A percentile compares a stretch with the other conserved stretches of the same genome.
Evolutionary conservation across 345 rosid species (phyloP).

Genomic region (Euclidium syriacum): DNA sequence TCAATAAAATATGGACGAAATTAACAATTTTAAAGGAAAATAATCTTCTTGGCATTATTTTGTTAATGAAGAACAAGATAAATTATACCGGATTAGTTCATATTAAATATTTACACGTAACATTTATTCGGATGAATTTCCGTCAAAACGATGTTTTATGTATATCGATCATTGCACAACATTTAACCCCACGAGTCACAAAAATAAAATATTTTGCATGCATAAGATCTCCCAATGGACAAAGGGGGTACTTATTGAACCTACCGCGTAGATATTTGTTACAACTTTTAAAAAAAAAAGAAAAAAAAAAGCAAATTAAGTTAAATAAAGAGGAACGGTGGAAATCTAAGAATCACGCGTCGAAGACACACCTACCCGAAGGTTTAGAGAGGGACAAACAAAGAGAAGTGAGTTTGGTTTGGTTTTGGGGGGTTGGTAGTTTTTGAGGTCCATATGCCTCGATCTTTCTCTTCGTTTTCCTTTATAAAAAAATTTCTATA

Average conservation of each 20-base stretch:
- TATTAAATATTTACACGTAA: neutral
- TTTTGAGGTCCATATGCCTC: conserved; percentile 31
- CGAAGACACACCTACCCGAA: conserved; percentile 29
- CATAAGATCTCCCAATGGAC: neutral
- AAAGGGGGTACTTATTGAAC: neutral
- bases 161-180: no score
- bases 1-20: neutral
- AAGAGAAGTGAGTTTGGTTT: conserved; percentile 27
- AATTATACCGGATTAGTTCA: neutral
- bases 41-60: neutral
- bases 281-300: neutral
- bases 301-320: neutral
- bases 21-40: neutral
- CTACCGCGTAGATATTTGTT: conserved; percentile 4
- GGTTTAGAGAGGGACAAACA: conserved; percentile 13
- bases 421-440: conserved; percentile 34
- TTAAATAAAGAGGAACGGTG: neutral
- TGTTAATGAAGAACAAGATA: neutral
- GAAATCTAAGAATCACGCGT: conserved; percentile 20
- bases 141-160: no score
- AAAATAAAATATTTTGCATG: neutral
- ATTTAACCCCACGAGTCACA: neutral
- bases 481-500: neutral
- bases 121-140: neutral
- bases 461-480: neutral